Base-by-base conservation (phyloP, 352 stramenopile genomes). In the Phytophthora litchii region DNA sequence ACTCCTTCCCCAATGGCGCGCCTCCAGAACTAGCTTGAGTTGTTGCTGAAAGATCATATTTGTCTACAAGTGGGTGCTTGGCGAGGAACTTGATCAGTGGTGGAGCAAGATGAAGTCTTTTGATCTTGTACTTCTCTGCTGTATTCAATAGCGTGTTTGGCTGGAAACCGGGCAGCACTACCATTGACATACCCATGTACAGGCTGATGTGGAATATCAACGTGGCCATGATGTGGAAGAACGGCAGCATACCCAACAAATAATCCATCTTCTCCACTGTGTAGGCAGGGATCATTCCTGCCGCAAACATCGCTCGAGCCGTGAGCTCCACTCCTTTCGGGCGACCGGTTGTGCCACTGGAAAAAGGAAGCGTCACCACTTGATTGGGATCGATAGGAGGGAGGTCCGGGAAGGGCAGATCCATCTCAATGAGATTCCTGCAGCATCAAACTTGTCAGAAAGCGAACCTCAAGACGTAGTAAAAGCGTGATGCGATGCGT, bases 171-270 rank as follows among this genome's bases (percentile, higher is more conserved):
- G 82, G 88, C 25, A 95, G 83, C 4, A 96, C 92, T 16, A 98
- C 82, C 10, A 94, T 70, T 16, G 81, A 80, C 35, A 81, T 65
- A 13, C 88, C 89, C 66, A 86, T 81, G 71, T 89, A 90, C 31
- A 91, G 67, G 23, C 72, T 76, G 51, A 92, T 83, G 38, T 98
- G 71, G 36, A 96, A 67, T 19, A 94, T 83, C 29, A 87, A 76
- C 10, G 85, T 74, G 34, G 86, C 91, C 70, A 97, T 98, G 49
- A 98, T 98, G 62, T 98, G 95, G 79, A 97, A 98, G 54, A 98
- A 97, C n/a, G 95, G 94, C 11, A 98, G 69, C 47, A 92, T 58
- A 1, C 58, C 72, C 20, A 96, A 36, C 5, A 64, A 21, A 57
- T 67, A 61, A 14, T 69, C 23, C 32, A 64, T 55, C 19, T 67